These are phyloP conservation scores for Ascochyta rabiei DNA, from an alignment of 2,329 filamentous ascomycete genomes.

Conservation along the genomic window DNA sequence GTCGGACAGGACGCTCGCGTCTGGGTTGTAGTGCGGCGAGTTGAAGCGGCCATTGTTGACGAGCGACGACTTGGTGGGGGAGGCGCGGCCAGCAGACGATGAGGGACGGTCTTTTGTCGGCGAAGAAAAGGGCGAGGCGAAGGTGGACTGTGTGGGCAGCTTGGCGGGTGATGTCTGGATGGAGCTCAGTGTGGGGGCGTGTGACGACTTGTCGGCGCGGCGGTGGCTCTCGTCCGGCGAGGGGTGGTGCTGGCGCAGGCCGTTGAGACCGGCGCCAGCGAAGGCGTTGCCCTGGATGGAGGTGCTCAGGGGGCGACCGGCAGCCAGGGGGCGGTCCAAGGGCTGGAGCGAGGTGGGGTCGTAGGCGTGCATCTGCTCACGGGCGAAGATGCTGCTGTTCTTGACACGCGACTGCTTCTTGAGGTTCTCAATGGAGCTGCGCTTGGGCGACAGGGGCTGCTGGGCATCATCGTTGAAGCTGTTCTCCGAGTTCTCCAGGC, in stretches of 20 bases:
- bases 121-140: constrained; percentile 30
- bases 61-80: constrained; percentile 89
- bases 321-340: constrained; percentile 81
- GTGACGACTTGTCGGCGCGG: constrained; percentile 64
- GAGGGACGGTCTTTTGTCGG: constrained; percentile 34
- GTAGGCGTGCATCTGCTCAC: constrained; percentile 91
- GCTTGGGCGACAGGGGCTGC: constrained; percentile 72
- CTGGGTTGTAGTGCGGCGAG: constrained; percentile 49
- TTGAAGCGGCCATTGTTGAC: constrained; percentile 67
- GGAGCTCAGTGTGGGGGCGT: constrained; percentile 64
- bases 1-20: constrained; percentile 45
- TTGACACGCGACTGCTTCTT: constrained; percentile 95
- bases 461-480: constrained; percentile 62
- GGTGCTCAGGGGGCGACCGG: constrained; percentile 60
- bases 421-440: constrained; percentile 92
- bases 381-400: constrained; percentile 96
- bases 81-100: constrained; percentile 58
- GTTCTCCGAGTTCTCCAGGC: constrained; percentile 68
- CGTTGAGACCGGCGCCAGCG: constrained; percentile 62
- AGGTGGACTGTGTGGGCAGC: constrained; percentile 62
- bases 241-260: constrained; percentile 43
- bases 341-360: constrained; percentile 78
- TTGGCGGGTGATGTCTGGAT: constrained; percentile 61
- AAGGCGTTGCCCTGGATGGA: constrained; percentile 74
- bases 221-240: constrained; percentile 43